Conservation (phyloP, 441 rosid species). For the Corymbia calophylla region DNA sequence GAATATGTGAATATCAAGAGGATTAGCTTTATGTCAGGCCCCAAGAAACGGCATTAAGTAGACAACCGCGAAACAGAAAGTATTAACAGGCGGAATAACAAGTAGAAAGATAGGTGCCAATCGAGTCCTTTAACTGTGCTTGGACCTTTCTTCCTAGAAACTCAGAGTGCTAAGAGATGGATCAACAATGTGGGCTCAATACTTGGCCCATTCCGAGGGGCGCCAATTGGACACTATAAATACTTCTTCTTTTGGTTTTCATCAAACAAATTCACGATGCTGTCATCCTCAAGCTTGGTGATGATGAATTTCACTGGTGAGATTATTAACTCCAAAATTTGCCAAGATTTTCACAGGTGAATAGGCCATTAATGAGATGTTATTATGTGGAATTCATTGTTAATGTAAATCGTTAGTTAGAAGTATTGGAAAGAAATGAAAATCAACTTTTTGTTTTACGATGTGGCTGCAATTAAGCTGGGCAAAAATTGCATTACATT, state of each 20-base stretch:
- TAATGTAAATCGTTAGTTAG: background rate
- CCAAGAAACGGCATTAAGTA: background rate
- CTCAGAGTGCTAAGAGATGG: background rate
- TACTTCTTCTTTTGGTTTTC: background rate
- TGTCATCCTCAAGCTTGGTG: background rate
- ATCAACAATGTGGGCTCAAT: background rate
- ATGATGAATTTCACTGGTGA: background rate
- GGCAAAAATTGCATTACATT: background rate
- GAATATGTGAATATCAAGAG: background rate
- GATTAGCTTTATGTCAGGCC: background rate
- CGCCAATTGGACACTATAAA: background rate
- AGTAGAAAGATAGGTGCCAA: background rate
- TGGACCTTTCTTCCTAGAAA: background rate
- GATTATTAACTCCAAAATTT: background rate
- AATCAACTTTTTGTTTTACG: background rate
- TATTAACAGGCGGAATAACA: background rate
- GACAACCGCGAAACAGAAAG: background rate
- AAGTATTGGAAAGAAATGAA: background rate
- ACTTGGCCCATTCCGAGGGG: background rate
- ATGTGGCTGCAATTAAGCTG: background rate
- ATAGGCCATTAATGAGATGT: background rate
- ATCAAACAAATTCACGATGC: background rate
- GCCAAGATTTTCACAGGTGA: background rate
- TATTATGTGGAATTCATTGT: background rate
- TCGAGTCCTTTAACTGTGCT: background rate